phyloP scores from a whole-genome alignment of 2,329 filamentous ascomycete genomes.

The Sporothrix brasiliensis region DNA sequence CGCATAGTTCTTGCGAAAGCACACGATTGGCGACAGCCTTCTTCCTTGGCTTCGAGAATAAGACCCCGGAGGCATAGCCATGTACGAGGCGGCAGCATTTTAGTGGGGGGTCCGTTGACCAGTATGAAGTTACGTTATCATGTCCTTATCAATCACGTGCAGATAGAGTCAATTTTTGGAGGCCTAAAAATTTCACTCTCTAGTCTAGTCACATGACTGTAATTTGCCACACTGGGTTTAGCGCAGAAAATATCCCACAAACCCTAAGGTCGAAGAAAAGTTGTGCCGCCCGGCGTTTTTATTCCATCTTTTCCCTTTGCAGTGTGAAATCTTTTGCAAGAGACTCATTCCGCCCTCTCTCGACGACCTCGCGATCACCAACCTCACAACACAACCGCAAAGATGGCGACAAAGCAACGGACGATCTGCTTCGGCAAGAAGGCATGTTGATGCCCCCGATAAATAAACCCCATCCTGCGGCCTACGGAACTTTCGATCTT shows the following conservation, averaged over 20 bases:
- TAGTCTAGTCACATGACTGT: not conserved
- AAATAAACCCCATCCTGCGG: not conserved
- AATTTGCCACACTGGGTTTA: slow-evolving; percentile 24
- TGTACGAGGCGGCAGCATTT: slow-evolving; percentile 3
- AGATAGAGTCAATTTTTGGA: not conserved
- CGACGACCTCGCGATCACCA: slow-evolving; percentile 30
- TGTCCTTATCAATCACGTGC: not conserved
- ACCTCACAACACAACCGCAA: slow-evolving; percentile 47
- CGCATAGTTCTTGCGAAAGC: not conserved
- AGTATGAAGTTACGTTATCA: not conserved
- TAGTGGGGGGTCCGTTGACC: too few relatives aligned
- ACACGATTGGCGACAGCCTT: not conserved
- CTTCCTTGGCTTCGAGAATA: slow-evolving; percentile 16
- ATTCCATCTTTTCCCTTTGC: slow-evolving; percentile 16
- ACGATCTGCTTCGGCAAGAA: slow-evolving; percentile 99
- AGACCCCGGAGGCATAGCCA: not conserved
- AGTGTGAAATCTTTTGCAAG: slow-evolving; percentile 28
- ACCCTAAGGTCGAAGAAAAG: slow-evolving; percentile 32
- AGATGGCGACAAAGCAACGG: slow-evolving; percentile 76
- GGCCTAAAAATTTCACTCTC: slow-evolving; percentile 8
- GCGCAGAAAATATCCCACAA: slow-evolving; percentile 35
- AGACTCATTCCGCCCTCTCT: slow-evolving; percentile 25
- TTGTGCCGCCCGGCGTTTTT: slow-evolving; percentile 32
- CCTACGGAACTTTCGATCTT: slow-evolving; percentile 10
- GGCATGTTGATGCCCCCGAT: slow-evolving; percentile 31